These are phyloP conservation scores for Heterobasidion irregulare DNA, from an alignment of 1,284 basidiomycete genomes.

Conservation along the genomic window DNA sequence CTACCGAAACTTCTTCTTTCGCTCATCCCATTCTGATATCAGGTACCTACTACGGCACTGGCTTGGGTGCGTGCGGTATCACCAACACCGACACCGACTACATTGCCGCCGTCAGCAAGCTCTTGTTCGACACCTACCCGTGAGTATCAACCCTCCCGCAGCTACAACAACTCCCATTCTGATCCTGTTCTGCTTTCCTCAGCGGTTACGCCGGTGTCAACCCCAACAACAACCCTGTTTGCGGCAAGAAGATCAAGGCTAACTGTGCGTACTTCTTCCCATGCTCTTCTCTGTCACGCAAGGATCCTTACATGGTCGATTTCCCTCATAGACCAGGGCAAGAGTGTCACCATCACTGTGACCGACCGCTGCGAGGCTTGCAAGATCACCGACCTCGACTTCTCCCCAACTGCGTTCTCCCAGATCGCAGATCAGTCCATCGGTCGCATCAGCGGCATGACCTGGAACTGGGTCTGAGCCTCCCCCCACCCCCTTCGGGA, in stretches of 20 bases:
- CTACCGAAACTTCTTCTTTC: background rate
- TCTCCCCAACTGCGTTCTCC: conserved; percentile 49
- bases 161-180: background rate
- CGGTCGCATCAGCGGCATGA: conserved; percentile 45
- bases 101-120: conserved; percentile 55
- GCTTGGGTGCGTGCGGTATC: conserved; percentile 65
- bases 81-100: conserved; percentile 42
- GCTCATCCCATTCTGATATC: background rate
- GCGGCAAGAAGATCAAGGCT: conserved; percentile 18
- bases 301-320: background rate
- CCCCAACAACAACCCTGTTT: conserved; percentile 27
- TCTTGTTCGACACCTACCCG: conserved; percentile 56
- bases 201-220: conserved; percentile 43
- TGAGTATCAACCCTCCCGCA: conserved; percentile 23
- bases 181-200: background rate
- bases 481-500: background rate
- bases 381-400: conserved; percentile 39
- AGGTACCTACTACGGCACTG: conserved; percentile 23
- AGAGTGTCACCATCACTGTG: conserved; percentile 37
- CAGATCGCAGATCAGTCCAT: conserved; percentile 22
- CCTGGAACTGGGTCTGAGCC: conserved; percentile 33
- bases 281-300: background rate
- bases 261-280: conserved; percentile 14
- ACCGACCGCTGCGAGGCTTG: conserved; percentile 60
- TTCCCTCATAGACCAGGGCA: conserved; percentile 36